Evolutionary conservation across 139 green algal genomes (phyloP), one percentile per base, ranked within the genome.

Genomic region (Auxenochlorella pyrenoidosa): DNA sequence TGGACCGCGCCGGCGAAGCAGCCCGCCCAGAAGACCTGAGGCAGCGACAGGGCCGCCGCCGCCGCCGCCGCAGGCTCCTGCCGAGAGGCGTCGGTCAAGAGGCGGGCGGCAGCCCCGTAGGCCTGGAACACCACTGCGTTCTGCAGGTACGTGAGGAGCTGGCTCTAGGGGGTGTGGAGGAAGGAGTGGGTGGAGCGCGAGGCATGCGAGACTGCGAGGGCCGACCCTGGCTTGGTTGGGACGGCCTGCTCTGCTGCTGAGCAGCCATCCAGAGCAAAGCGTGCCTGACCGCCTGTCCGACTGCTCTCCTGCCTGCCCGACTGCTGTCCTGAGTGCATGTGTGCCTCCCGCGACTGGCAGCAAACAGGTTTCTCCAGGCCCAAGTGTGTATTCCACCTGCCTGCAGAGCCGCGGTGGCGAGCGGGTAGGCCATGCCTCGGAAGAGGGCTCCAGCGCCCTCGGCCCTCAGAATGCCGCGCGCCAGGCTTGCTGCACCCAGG

Each of bases 111-210:
- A 0, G 75, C 66, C 15, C 91, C 90, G 78, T 93, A 92, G 0
- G 90, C 70, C 59, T 96, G 92, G 43, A 96, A 96, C 0, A 94
- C 91, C 0, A 96, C 83, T 0, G 93, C 93, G 26, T 90, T 94
- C 88, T 96, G 92, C 38, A 87, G 76, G 47, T 12, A 12, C 47
- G 47, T 58, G 15, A 63, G 15, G 18, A 24, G 54, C 2, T 63
- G 12, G 54, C 10, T 40, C 76, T 34, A 36, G 54, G 12, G 2
- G 54, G 3, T 63, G 16, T 22, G 15, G 3, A 24, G 54, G 54
- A 24, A 63, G 16, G 54, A 22, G 22, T 63, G 54, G 54, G 12
- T 58, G 47, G 47, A 6, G 8, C 6, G 6, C 8, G 47, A n/a
- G n/a, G n/a, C n/a, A n/a, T n/a, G n/a, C n/a, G n/a, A n/a, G n/a